Evolutionary conservation across 495 filamentous ascomycete species (phyloP).

Genomic region (Aspergillus indologenus): DNA sequence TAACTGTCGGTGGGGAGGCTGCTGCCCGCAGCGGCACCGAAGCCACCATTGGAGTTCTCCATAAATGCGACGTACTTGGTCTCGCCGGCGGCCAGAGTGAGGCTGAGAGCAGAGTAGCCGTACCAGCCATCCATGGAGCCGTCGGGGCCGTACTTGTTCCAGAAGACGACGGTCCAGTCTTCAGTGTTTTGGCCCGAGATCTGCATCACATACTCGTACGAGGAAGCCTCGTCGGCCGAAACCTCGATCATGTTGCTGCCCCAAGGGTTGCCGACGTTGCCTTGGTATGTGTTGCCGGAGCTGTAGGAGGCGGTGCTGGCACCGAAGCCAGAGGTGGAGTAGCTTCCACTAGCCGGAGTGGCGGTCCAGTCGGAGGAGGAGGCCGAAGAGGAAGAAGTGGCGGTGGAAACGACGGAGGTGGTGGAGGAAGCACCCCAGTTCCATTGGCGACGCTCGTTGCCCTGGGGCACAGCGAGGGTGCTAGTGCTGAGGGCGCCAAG

Average conservation of each 20-base stretch:
- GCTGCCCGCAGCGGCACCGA: conserved; percentile 36
- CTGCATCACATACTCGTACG: conserved; percentile 47
- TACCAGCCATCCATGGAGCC: conserved; percentile 45
- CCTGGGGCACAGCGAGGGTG: neutral
- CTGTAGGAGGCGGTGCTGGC: conserved; percentile 16
- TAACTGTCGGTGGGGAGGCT: conserved; percentile 30
- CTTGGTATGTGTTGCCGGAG: conserved; percentile 33
- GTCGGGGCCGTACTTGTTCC: conserved; percentile 53
- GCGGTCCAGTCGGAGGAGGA: conserved; percentile 27
- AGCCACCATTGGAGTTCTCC: conserved; percentile 43
- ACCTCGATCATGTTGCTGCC: conserved; percentile 53
- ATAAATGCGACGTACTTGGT: conserved; percentile 48
- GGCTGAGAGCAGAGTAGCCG: conserved; percentile 38
- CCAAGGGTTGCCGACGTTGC: conserved; percentile 52
- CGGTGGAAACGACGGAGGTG: neutral
- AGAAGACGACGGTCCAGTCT: conserved; percentile 44
- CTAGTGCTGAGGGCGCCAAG: neutral
- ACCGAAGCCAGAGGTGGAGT: conserved; percentile 24
- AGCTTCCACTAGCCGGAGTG: conserved; percentile 21
- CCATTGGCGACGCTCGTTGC: neutral
- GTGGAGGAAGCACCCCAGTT: conserved; percentile 11
- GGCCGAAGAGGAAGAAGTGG: neutral
- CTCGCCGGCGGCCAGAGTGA: conserved; percentile 42
- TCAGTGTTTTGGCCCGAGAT: conserved; percentile 36
- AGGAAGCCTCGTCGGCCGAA: conserved; percentile 26